A percentile compares a stretch with the other conserved stretches of the same genome.
Evolutionary conservation across 139 green algal species (phyloP).

Genomic region (Astrephomene gubernaculifera): DNA sequence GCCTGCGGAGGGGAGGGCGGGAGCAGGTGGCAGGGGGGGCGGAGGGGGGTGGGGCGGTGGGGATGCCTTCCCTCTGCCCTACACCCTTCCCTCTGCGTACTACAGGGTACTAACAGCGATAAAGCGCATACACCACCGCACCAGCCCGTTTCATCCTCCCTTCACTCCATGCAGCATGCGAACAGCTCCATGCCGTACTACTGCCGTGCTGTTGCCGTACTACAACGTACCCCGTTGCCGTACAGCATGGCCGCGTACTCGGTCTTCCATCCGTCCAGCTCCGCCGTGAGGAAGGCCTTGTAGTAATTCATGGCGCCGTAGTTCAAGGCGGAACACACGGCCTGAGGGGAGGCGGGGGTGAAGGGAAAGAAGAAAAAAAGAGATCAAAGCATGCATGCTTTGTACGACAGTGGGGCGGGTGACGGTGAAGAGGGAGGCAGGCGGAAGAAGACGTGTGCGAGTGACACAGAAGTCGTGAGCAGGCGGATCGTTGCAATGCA

Average conservation of each 20-base stretch:
- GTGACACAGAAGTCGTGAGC: neutral
- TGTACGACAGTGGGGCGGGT: neutral
- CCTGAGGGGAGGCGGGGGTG: neutral
- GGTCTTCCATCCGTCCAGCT: neutral
- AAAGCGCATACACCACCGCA: neutral
- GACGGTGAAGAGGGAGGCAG: neutral
- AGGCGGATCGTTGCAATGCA: no score
- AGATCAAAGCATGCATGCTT: neutral
- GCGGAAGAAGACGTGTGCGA: neutral
- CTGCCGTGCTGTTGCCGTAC: neutral
- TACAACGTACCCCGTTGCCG: neutral
- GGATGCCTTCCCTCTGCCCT: no score
- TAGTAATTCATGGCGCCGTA: neutral
- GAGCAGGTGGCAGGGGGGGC: neutral
- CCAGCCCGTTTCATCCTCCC: no score
- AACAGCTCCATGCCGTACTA: no score
- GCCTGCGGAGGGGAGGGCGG: neutral
- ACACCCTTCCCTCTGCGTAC: no score
- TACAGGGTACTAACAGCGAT: neutral
- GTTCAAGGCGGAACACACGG: neutral
- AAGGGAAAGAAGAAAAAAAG: neutral
- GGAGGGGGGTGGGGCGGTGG: neutral
- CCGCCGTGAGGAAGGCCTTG: neutral
- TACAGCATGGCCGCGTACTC: slow-evolving; percentile 1
- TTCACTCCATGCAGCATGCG: no score